phyloP scores from a whole-genome alignment of 176 grass and related monocot genomes.

The Bothriochloa decipiens region DNA sequence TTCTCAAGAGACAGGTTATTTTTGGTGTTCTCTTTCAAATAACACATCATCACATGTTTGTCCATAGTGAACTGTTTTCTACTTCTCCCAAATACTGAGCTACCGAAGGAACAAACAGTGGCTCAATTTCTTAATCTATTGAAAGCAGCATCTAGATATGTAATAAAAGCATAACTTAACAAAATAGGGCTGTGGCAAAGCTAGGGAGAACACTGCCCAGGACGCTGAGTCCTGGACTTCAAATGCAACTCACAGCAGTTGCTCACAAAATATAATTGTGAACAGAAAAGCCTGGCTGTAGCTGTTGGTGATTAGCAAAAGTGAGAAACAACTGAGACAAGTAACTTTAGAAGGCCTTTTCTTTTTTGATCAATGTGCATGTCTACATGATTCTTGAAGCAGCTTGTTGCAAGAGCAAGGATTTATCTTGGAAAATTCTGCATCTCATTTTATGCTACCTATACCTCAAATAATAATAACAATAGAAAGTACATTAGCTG shows the following conservation, averaged over 20 bases:
- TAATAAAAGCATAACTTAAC: neutral
- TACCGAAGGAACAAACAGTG: neutral
- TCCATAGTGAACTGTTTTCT: neutral
- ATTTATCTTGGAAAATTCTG: neutral
- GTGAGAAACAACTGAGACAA: neutral
- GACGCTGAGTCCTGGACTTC: neutral
- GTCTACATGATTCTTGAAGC: neutral
- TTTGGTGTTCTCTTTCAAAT: constrained; percentile 10
- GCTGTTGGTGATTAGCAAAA: neutral
- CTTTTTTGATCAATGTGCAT: neutral
- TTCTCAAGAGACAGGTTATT: constrained; percentile 89
- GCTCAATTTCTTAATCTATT: constrained; percentile 13
- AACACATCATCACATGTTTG: constrained; percentile 18
- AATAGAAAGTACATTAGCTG: neutral
- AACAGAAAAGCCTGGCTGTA: neutral
- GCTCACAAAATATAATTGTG: neutral
- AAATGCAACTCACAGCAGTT: neutral
- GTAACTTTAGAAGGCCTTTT: neutral
- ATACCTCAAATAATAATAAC: neutral
- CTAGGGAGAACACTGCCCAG: neutral
- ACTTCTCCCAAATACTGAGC: neutral
- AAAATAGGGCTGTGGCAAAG: neutral
- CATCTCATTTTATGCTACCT: neutral
- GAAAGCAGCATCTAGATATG: constrained; percentile 17
- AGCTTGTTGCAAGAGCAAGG: neutral